phyloP scores from a whole-genome alignment of 495 filamentous ascomycete genomes.

The Delitschia confertaspora region DNA sequence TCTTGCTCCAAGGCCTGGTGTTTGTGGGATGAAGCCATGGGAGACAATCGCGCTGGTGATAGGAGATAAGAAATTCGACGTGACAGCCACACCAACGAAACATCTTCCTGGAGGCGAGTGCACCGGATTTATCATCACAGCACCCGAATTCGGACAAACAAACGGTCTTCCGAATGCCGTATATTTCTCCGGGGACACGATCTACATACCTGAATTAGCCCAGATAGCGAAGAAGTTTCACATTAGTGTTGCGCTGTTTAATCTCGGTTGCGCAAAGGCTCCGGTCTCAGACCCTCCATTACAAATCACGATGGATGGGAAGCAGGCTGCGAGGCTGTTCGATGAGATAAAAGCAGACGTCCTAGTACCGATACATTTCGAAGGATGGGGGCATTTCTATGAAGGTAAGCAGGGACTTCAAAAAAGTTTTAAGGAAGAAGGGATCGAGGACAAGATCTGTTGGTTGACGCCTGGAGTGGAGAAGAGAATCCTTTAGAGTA shows the following conservation, averaged over 20 bases:
- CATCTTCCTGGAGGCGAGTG: conserved; percentile 43
- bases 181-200: conserved; percentile 49
- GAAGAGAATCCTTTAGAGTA: not conserved
- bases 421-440: not conserved
- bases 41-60: conserved; percentile 1
- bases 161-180: conserved; percentile 43
- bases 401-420: conserved; percentile 23
- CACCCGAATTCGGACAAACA: conserved; percentile 35
- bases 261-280: conserved; percentile 34
- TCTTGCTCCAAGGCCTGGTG: conserved; percentile 28
- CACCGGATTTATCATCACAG: conserved; percentile 42
- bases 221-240: conserved; percentile 33
- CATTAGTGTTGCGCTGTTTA: conserved; percentile 35
- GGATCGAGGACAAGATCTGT: not conserved
- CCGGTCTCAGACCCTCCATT: conserved; percentile 28
- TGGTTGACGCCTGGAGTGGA: conserved; percentile 1
- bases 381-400: conserved; percentile 45
- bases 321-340: conserved; percentile 37
- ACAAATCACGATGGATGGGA: conserved; percentile 46
- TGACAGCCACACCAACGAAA: conserved; percentile 39
- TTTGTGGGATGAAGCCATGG: conserved; percentile 33
- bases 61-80: conserved; percentile 22
- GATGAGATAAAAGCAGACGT: conserved; percentile 40
- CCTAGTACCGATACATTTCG: conserved; percentile 47
- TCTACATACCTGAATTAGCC: conserved; percentile 42